These are phyloP conservation scores for Phytophthora rubi DNA, from an alignment of 352 stramenopile genomes.

Conservation along the genomic window DNA sequence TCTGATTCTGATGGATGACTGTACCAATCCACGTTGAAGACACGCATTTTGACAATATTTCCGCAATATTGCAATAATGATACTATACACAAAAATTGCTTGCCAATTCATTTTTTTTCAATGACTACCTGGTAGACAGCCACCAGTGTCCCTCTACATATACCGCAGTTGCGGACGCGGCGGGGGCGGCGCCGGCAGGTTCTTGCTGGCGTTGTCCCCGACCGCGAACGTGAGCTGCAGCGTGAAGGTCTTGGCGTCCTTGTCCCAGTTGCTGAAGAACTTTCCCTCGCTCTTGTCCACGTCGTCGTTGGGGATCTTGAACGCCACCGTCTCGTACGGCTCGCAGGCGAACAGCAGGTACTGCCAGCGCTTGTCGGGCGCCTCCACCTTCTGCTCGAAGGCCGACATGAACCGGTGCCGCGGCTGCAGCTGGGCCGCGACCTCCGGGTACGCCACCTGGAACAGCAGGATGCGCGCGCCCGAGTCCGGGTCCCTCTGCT, in stretches of 20 bases:
- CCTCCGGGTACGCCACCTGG: constrained; percentile 97
- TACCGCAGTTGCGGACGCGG: constrained; percentile 61
- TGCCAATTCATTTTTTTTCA: no score
- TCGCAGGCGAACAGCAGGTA: constrained; percentile 99
- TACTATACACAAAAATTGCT: no score
- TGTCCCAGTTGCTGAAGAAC: constrained; percentile 99
- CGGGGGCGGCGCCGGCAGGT: constrained; percentile 59
- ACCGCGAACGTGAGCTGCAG: constrained; percentile 81
- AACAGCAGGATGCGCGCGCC: constrained; percentile 91
- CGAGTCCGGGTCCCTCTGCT: constrained; percentile 89
- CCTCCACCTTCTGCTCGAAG: constrained; percentile 99
- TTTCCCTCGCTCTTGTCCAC: constrained; percentile 95
- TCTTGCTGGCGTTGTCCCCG: constrained; percentile 34
- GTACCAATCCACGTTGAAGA: background rate
- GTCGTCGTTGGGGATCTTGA: constrained; percentile 98
- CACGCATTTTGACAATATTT: no score
- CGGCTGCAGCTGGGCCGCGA: constrained; percentile 93
- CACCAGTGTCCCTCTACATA: background rate
- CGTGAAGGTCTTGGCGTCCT: constrained; percentile 96
- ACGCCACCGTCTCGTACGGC: constrained; percentile 99
- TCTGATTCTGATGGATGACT: background rate
- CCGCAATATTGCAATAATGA: no score
- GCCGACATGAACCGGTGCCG: constrained; percentile 99
- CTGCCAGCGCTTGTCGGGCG: constrained; percentile 94
- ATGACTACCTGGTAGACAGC: no score